Base-by-base conservation (phyloP, 495 filamentous ascomycete genomes). In the Xanthoparmelia taractica region DNA sequence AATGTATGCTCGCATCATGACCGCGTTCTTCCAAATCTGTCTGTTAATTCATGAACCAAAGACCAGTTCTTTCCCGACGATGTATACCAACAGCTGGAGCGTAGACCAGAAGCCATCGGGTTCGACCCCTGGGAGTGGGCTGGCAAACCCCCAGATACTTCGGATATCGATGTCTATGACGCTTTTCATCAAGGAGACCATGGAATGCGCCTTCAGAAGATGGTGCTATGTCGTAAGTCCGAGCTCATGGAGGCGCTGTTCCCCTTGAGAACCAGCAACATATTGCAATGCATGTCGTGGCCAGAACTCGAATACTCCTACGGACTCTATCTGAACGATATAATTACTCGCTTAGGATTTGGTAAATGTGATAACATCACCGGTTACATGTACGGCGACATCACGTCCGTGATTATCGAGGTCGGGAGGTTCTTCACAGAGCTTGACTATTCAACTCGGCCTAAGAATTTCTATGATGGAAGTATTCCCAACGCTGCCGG, bases 181-280 rank as follows among this genome's bases (percentile, higher is more conserved):
- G 56, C 56, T n/a, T 58, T 38, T 18, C 23, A 58, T 38, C 56
- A 38, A 40, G 8, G 38, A 17, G n/a, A 8, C 18, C 56, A 58
- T 27, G 34, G 56, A 18, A 25, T 17, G 27, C 36, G 25, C 0
- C 56, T 58, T 58, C n/a, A 40, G 1, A 7, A 40, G 25, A 40
- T 23, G 23, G 34, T 40, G 13, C n/a, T 40, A 18, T 15, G 0
- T 4, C 56, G 34, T 17, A 38, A 11, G 56, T 58, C 56, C 5
- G 56, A 58, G 56, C 56, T 58, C 56, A 58, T 58, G 56, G 36
- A 58, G 18, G 56, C 56, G 8, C 36, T 58, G 27, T 58, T 40
- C 11, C 56, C 56, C 6, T 29, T 58, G 36, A 58, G 56, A 18
- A 58, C 56, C 27, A 40, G n/a, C 56, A 36, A 40, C 4, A 58